Evolutionary conservation across 1,284 basidiomycete species (phyloP).

Genomic region (Apiotrichum brassicae): DNA sequence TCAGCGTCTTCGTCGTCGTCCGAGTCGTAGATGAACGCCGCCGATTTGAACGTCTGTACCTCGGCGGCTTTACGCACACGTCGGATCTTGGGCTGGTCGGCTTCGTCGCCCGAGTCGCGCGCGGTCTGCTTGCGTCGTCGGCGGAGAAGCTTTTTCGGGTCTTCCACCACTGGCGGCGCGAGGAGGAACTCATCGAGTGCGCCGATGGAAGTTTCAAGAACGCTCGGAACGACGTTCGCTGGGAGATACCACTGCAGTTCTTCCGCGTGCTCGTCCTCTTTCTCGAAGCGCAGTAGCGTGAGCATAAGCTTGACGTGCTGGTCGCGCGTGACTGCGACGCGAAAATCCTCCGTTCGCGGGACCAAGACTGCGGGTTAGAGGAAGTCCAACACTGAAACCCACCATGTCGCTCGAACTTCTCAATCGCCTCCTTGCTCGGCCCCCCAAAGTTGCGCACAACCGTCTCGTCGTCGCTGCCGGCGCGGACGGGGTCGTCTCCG

Average conservation of each 20-base stretch:
- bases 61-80: slow-evolving; percentile 50
- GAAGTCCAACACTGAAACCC: too few relatives aligned
- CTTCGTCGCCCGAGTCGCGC: slow-evolving; percentile 50
- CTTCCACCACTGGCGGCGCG: slow-evolving; percentile 18
- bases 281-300: slow-evolving; percentile 37
- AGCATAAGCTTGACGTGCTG: slow-evolving; percentile 74
- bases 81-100: slow-evolving; percentile 10
- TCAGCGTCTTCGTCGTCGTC: slow-evolving; percentile 58
- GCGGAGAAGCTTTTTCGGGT: slow-evolving; percentile 33
- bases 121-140: slow-evolving; percentile 52
- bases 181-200: slow-evolving; percentile 34
- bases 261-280: slow-evolving; percentile 11
- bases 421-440: slow-evolving; percentile 63
- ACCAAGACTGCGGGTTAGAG: slow-evolving; percentile 60
- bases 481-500: slow-evolving; percentile 41
- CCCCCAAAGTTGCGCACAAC: slow-evolving; percentile 36
- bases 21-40: slow-evolving; percentile 82
- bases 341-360: slow-evolving; percentile 63
- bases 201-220: slow-evolving; percentile 26
- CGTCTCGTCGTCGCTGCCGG: slow-evolving; percentile 47
- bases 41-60: slow-evolving; percentile 70
- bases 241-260: slow-evolving; percentile 33
- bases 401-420: slow-evolving; percentile 72
- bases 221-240: slow-evolving; percentile 22
- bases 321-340: slow-evolving; percentile 68